Conservation (phyloP, 1,284 basidiomycete genomes). For the Pyrrhoderma noxium region DNA sequence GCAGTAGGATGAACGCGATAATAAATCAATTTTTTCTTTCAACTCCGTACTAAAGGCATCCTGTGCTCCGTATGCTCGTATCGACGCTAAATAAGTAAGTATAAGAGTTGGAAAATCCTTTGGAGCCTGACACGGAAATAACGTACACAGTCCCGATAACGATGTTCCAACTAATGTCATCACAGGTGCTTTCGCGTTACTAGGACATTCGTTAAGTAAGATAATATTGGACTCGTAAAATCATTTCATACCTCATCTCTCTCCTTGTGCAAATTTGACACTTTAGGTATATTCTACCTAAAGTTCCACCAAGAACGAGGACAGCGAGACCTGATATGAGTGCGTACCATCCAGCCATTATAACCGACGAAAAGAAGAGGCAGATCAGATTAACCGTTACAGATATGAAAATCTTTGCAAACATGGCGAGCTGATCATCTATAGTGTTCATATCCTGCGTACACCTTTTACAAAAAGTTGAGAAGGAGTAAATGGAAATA, state of each 20-base stretch:
- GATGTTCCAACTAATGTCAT: constrained; percentile 38
- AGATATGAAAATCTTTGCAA: constrained; percentile 17
- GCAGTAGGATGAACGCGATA: constrained; percentile 18
- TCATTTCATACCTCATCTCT: constrained; percentile 27
- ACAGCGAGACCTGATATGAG: constrained; percentile 17
- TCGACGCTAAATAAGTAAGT: constrained; percentile 24
- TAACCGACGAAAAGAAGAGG: not conserved
- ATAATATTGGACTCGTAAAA: constrained; percentile 30
- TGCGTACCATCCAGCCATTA: constrained; percentile 12
- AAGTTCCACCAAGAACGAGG: constrained; percentile 12
- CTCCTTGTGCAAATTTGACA: constrained; percentile 15
- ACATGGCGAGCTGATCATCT: constrained; percentile 26
- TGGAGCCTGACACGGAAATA: too few species aligned
- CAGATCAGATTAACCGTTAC: constrained; percentile 3
- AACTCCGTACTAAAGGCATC: constrained; percentile 17
- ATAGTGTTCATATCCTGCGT: constrained; percentile 36
- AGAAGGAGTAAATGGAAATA: not conserved
- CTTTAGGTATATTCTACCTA: constrained; percentile 25
- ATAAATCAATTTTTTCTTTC: constrained; percentile 20
- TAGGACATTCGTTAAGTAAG: constrained; percentile 32
- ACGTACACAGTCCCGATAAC: constrained; percentile 30
- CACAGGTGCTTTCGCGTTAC: constrained; percentile 37
- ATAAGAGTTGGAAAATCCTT: too few species aligned
- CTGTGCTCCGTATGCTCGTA: constrained; percentile 24
- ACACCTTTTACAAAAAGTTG: constrained; percentile 23